Evolutionary conservation across 225 moss, liverwort and hornwort species (phyloP).

Genomic region (Pseudisothecium myosuroides): DNA sequence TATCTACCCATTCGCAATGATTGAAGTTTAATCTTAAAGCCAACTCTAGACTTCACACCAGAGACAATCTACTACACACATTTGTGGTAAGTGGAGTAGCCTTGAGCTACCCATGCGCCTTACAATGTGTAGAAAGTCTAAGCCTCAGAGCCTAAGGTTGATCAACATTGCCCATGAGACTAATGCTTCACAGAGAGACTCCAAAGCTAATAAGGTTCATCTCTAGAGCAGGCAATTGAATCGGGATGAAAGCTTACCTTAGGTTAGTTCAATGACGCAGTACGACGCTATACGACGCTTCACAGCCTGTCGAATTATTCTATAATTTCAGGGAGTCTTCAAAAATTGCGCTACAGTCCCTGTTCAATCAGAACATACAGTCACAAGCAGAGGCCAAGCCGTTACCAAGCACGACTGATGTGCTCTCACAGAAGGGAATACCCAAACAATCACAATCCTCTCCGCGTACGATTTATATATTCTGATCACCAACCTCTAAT

Average conservation of each 20-base stretch:
- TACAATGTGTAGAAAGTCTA: neutral
- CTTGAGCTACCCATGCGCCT: neutral
- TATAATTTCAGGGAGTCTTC: too few species aligned
- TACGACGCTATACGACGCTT: neutral
- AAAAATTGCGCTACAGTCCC: neutral
- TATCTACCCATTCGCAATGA: neutral
- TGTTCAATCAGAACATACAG: neutral
- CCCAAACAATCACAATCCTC: neutral
- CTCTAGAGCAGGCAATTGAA: neutral
- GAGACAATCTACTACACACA: neutral
- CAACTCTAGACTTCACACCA: neutral
- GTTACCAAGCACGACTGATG: neutral
- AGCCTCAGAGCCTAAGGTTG: neutral
- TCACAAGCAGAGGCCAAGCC: neutral
- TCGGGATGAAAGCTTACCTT: neutral
- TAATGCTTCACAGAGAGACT: neutral
- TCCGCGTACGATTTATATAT: too few species aligned
- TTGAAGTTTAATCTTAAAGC: neutral
- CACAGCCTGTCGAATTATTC: neutral
- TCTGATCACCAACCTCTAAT: neutral
- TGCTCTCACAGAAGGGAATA: neutral
- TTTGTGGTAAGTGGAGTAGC: neutral
- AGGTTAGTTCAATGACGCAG: neutral
- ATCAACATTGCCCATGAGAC: neutral
- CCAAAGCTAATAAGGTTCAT: neutral